A percentile compares a stretch with the other conserved stretches of the same genome.
These are phyloP conservation scores for Anthracocystis panici-leucophaei DNA, from an alignment of 1,284 basidiomycete genomes.

Conservation along the genomic window DNA sequence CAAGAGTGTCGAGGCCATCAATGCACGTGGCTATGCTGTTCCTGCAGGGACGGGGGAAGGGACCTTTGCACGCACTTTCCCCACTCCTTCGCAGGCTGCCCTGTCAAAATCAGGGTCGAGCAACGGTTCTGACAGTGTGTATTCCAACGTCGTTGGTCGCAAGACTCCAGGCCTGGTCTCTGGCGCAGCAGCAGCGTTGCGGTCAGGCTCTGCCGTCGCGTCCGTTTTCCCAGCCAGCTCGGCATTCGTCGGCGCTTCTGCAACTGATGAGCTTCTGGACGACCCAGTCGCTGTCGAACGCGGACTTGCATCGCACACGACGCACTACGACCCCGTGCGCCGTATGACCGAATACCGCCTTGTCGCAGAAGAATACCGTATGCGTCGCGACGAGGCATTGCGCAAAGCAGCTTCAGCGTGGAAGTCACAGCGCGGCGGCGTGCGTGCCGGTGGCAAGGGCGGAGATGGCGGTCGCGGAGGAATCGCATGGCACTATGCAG, in stretches of 20 bases:
- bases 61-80: constrained; percentile 28
- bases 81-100: constrained; percentile 42
- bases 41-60: constrained; percentile 23
- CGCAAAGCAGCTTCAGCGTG: constrained; percentile 60
- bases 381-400: constrained; percentile 65
- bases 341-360: constrained; percentile 50
- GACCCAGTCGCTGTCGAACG: constrained; percentile 33
- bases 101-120: constrained; percentile 1
- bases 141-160: constrained; percentile 37
- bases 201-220: constrained; percentile 36
- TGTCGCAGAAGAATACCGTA: constrained; percentile 61
- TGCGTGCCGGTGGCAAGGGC: constrained; percentile 33
- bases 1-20: constrained; percentile 29
- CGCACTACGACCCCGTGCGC: constrained; percentile 41
- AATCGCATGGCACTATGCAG: constrained; percentile 65
- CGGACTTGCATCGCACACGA: constrained; percentile 24
- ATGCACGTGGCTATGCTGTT: constrained; percentile 22
- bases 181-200: constrained; percentile 40
- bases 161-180: constrained; percentile 21
- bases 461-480: constrained; percentile 41
- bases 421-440: constrained; percentile 41
- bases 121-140: constrained; percentile 14
- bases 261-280: constrained; percentile 14
- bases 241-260: constrained; percentile 17
- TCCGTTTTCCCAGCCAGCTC: constrained; percentile 56